Conservation (phyloP, 2,329 filamentous ascomycete genomes). For the Aspergillus japonicus region DNA sequence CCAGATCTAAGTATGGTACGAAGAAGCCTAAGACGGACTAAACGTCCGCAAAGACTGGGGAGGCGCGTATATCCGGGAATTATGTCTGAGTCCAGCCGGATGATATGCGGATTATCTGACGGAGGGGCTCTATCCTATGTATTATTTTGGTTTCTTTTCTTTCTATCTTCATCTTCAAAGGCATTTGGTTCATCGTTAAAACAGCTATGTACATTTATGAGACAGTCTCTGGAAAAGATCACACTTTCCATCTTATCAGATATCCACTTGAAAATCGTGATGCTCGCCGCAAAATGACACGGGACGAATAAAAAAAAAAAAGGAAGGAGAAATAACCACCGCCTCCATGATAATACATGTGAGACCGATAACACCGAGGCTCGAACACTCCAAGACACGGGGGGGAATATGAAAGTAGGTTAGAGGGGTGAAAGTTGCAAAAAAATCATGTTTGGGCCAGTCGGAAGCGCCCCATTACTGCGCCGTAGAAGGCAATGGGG, state of each 20-base stretch:
- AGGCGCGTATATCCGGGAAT: background rate
- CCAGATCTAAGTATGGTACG: conserved; percentile 93
- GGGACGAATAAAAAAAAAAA: background rate
- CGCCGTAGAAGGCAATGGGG: background rate
- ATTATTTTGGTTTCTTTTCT: background rate
- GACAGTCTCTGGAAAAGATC: conserved; percentile 2
- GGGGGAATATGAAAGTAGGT: background rate
- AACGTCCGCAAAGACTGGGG: background rate
- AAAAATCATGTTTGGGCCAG: background rate
- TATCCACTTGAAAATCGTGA: conserved; percentile 2
- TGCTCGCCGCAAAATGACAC: background rate
- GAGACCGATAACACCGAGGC: background rate
- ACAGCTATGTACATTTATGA: conserved; percentile 21
- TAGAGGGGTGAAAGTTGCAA: background rate
- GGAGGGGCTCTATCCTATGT: background rate
- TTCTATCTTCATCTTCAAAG: background rate
- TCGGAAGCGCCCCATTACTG: background rate
- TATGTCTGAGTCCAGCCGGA: background rate
- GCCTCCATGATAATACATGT: background rate
- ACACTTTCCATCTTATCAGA: background rate
- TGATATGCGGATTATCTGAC: background rate
- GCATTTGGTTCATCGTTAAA: conserved; percentile 14
- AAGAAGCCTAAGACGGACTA: conserved; percentile 92
- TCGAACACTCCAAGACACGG: background rate
- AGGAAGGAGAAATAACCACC: background rate